Conservation (phyloP, 2,329 filamentous ascomycete genomes). For the Fusarium duplospermum region DNA sequence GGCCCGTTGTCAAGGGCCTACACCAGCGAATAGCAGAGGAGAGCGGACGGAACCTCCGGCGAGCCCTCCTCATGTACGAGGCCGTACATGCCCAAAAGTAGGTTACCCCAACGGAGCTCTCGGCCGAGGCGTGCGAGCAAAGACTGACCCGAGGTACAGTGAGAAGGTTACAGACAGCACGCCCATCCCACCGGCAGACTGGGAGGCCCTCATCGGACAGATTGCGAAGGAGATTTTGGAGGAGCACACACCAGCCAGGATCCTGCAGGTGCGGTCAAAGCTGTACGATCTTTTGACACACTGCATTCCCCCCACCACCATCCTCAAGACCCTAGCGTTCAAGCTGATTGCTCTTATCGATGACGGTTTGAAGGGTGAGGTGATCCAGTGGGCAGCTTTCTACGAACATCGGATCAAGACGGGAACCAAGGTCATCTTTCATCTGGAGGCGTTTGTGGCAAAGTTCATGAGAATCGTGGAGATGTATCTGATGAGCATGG, state of each 20-base stretch:
- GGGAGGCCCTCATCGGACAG: conserved; percentile 90
- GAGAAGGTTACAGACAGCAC: conserved; percentile 91
- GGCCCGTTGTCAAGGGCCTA: conserved; percentile 79
- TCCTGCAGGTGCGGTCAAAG: conserved; percentile 89
- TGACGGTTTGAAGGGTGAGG: conserved; percentile 88
- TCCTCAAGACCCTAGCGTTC: conserved; percentile 94
- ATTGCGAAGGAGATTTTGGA: conserved; percentile 94
- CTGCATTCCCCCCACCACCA: conserved; percentile 94
- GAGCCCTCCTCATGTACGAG: conserved; percentile 95
- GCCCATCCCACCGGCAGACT: conserved; percentile 92
- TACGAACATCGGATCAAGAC: conserved; percentile 95
- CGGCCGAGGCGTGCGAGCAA: not conserved
- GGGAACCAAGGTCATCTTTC: conserved; percentile 96
- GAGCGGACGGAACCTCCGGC: conserved; percentile 89
- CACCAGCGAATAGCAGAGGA: conserved; percentile 89
- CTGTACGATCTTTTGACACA: conserved; percentile 98
- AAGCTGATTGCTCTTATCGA: conserved; percentile 90
- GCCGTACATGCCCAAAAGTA: conserved; percentile 98
- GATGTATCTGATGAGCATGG: conserved; percentile 91
- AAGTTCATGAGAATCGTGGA: conserved; percentile 98
- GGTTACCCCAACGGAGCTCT: conserved; percentile 45
- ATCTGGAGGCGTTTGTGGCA: conserved; percentile 96
- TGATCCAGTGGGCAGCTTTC: conserved; percentile 96
- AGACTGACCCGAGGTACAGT: conserved; percentile 61
- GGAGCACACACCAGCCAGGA: conserved; percentile 89